These are phyloP conservation scores for Trichosporon asahii DNA, from an alignment of 1,284 basidiomycete genomes.

Conservation along the genomic window DNA sequence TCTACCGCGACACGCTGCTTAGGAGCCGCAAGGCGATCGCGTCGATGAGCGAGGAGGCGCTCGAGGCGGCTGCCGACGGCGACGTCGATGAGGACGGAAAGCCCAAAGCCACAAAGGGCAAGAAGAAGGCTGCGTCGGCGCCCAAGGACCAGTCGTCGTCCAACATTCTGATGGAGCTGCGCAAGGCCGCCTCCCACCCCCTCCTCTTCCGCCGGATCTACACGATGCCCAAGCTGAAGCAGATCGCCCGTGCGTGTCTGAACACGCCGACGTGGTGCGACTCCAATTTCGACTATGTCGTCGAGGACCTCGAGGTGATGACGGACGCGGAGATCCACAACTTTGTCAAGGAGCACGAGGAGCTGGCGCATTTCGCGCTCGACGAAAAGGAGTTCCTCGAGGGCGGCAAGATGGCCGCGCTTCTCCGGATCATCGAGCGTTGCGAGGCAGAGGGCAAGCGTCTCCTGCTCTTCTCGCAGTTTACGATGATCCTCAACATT, in stretches of 20 bases:
- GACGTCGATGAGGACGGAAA: conserved; percentile 44
- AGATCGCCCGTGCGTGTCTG: conserved; percentile 76
- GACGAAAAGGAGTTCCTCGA: conserved; percentile 74
- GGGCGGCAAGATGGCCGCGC: conserved; percentile 79
- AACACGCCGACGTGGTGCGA: conserved; percentile 84
- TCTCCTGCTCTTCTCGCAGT: conserved; percentile 93
- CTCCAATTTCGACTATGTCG: conserved; percentile 72
- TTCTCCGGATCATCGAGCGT: conserved; percentile 68
- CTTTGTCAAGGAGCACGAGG: conserved; percentile 71
- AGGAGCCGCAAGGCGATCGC: conserved; percentile 70
- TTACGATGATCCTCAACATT: conserved; percentile 92
- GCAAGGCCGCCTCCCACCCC: conserved; percentile 94
- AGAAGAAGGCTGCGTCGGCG: conserved; percentile 49
- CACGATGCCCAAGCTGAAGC: conserved; percentile 68
- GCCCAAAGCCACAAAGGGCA: conserved; percentile 60
- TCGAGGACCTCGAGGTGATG: conserved; percentile 86
- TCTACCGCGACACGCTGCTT: conserved; percentile 81
- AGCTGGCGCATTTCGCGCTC: conserved; percentile 72
- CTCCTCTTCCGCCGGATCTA: conserved; percentile 87
- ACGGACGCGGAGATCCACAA: conserved; percentile 87
- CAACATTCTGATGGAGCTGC: conserved; percentile 91
- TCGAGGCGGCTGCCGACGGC: conserved; percentile 43
- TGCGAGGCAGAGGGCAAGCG: conserved; percentile 73
- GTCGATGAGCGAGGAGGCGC: conserved; percentile 62
- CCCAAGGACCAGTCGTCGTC: conserved; percentile 52